A percentile compares a stretch with the other conserved stretches of the same genome.
Evolutionary conservation across 2,329 filamentous ascomycete species (phyloP).

Genomic region (Hansfordia pulvinata): DNA sequence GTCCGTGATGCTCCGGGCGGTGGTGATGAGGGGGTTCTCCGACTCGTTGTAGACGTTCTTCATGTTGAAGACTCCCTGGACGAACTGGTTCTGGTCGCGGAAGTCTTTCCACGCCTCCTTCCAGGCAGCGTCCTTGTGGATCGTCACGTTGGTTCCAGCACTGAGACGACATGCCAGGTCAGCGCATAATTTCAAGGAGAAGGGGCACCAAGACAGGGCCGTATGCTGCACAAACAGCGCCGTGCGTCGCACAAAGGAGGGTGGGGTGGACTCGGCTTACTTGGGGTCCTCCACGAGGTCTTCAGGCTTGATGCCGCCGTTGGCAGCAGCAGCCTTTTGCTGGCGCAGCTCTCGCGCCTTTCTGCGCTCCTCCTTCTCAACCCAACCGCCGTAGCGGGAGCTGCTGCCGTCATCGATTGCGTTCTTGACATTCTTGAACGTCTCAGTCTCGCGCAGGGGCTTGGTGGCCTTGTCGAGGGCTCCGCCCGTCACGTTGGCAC

Average conservation of each 20-base stretch:
- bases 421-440: slow-evolving; percentile 87
- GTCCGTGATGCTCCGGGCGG: slow-evolving; percentile 87
- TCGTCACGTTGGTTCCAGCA: slow-evolving; percentile 82
- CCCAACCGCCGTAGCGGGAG: slow-evolving; percentile 90
- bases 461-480: slow-evolving; percentile 90
- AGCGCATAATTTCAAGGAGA: slow-evolving; percentile 5
- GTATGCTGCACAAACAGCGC: too few relatives aligned
- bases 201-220: too few relatives aligned
- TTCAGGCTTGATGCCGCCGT: slow-evolving; percentile 36
- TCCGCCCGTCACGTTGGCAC: slow-evolving; percentile 72
- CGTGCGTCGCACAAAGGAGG: too few relatives aligned
- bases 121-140: slow-evolving; percentile 96
- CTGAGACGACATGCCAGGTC: slow-evolving; percentile 27
- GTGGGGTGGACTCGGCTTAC: slow-evolving; percentile 40
- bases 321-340: slow-evolving; percentile 38
- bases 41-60: slow-evolving; percentile 88
- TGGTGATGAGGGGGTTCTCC: slow-evolving; percentile 88
- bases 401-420: slow-evolving; percentile 96
- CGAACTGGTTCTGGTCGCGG: slow-evolving; percentile 75
- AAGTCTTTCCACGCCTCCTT: slow-evolving; percentile 98
- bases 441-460: slow-evolving; percentile 86
- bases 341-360: slow-evolving; percentile 65
- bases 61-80: slow-evolving; percentile 78
- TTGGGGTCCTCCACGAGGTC: slow-evolving; percentile 72
- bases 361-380: slow-evolving; percentile 87